These are phyloP conservation scores for Solanum habrochaites DNA, from an alignment of 257 asterid species.

Conservation along the genomic window DNA sequence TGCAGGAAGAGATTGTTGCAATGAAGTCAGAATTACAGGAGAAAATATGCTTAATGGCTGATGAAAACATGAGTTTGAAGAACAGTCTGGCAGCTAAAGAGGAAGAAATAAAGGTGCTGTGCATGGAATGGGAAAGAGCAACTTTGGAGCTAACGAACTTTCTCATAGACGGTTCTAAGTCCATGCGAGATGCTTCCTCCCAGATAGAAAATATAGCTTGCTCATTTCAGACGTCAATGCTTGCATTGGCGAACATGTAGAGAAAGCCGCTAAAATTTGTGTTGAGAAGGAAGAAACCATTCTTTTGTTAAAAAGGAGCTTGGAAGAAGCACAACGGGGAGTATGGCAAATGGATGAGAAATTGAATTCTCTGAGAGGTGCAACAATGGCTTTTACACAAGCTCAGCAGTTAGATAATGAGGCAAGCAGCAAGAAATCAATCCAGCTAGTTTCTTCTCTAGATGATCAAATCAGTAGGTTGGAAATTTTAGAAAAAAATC, in stretches of 20 bases:
- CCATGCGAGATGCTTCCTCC: conserved; percentile 60
- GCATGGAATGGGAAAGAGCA: conserved; percentile 88
- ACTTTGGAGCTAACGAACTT: no score
- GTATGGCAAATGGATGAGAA: conserved; percentile 64
- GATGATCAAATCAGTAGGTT: conserved; percentile 11
- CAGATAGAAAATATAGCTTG: conserved; percentile 54
- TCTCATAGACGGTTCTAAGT: conserved; percentile 80
- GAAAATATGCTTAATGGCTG: conserved; percentile 40
- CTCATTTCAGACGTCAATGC: conserved; percentile 49
- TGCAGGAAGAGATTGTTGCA: conserved; percentile 60
- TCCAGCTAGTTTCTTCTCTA: conserved; percentile 16
- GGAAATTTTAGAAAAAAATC: conserved; percentile 2
- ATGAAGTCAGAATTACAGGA: conserved; percentile 49
- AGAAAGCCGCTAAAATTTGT: conserved; percentile 58
- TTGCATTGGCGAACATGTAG: conserved; percentile 58
- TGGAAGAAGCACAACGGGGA: conserved; percentile 68
- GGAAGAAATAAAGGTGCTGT: conserved; percentile 34
- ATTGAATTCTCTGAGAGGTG: conserved; percentile 58
- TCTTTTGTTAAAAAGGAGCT: conserved; percentile 38
- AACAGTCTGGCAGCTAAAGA: conserved; percentile 50
- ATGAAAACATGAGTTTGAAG: conserved; percentile 48
- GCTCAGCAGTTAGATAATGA: conserved; percentile 36
- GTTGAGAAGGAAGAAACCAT: conserved; percentile 70
- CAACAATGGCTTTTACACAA: conserved; percentile 53
- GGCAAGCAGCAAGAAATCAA: conserved; percentile 16